Conservation (phyloP, 2,329 filamentous ascomycete species). For the Dactylellina cionopaga region DNA sequence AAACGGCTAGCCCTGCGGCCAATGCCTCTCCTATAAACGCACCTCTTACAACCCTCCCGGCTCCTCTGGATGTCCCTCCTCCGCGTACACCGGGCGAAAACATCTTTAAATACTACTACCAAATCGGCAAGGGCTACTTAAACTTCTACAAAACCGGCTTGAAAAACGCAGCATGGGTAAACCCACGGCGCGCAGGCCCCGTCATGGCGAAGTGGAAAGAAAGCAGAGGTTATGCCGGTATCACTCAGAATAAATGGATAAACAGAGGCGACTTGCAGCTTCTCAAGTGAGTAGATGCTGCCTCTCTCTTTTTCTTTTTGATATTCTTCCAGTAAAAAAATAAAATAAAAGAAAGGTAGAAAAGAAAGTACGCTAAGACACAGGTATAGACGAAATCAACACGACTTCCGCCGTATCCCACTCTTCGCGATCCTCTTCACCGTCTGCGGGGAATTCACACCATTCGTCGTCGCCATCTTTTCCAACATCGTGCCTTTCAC, state of each 20-base stretch:
- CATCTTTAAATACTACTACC: slow-evolving; percentile 67
- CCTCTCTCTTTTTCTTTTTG: slow-evolving; percentile 60
- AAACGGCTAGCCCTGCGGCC: slow-evolving; percentile 12
- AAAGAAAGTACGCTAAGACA: too few species aligned
- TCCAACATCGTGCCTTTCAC: slow-evolving; percentile 78
- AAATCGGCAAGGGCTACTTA: slow-evolving; percentile 77
- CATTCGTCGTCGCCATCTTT: slow-evolving; percentile 77
- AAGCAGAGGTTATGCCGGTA: slow-evolving; percentile 59
- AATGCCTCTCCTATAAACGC: slow-evolving; percentile 69
- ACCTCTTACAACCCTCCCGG: slow-evolving; percentile 76
- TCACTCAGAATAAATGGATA: slow-evolving; percentile 58
- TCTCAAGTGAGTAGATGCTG: slow-evolving; percentile 52
- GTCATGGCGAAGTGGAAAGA: slow-evolving; percentile 63
- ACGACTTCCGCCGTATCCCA: slow-evolving; percentile 81
- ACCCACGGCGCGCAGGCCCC: slow-evolving; percentile 63
- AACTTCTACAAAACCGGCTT: slow-evolving; percentile 89
- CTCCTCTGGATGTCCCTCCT: slow-evolving; percentile 72
- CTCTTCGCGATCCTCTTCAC: slow-evolving; percentile 79
- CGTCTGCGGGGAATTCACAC: slow-evolving; percentile 86
- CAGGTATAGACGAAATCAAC: slow-evolving; percentile 67
- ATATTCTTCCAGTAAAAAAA: too few species aligned
- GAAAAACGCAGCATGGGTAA: slow-evolving; percentile 75
- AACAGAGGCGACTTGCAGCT: slow-evolving; percentile 59
- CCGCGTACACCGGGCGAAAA: slow-evolving; percentile 64
- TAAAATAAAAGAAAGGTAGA: too few species aligned